A percentile compares a stretch with the other conserved stretches of the same genome.
Evolutionary conservation across 495 filamentous ascomycete species (phyloP).

Genomic region (Penicillium malachiteum): DNA sequence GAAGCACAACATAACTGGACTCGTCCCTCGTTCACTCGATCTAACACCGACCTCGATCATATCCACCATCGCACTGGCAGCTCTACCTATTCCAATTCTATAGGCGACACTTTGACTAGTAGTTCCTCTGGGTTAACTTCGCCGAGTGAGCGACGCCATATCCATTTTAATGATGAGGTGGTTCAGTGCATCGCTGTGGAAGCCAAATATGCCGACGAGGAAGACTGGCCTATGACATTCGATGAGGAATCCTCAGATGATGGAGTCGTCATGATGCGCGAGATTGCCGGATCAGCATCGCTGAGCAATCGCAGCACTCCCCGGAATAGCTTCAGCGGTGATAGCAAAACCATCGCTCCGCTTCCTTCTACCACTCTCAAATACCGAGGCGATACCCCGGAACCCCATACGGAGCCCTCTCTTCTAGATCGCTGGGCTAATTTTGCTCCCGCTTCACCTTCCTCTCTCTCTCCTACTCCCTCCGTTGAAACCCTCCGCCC

Average conservation of each 20-base stretch:
- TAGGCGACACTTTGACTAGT: slow-evolving; percentile 29
- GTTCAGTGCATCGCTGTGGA: slow-evolving; percentile 95
- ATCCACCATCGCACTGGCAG: slow-evolving; percentile 41
- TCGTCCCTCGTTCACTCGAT: slow-evolving; percentile 49
- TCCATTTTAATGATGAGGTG: slow-evolving; percentile 95
- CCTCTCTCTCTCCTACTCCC: slow-evolving; percentile 61
- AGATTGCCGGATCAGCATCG: slow-evolving; percentile 45
- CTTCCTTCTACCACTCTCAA: slow-evolving; percentile 91
- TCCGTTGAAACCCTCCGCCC: slow-evolving; percentile 77
- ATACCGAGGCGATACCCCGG: slow-evolving; percentile 77
- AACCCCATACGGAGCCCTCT: slow-evolving; percentile 40
- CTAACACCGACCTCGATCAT: slow-evolving; percentile 65
- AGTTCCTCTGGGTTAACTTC: slow-evolving; percentile 55
- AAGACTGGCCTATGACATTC: slow-evolving; percentile 44
- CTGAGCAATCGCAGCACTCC: slow-evolving; percentile 49
- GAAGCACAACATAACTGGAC: slow-evolving; percentile 57
- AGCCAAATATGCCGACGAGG: slow-evolving; percentile 67
- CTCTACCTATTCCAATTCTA: slow-evolving; percentile 31
- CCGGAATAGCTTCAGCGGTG: slow-evolving; percentile 53
- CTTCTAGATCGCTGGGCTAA: slow-evolving; percentile 37
- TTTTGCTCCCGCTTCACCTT: slow-evolving; percentile 15
- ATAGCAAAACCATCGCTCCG: slow-evolving; percentile 91
- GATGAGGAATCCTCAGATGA: slow-evolving; percentile 68
- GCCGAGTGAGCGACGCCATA: slow-evolving; percentile 75
- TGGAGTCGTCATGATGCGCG: slow-evolving; percentile 84